These are phyloP conservation scores for Alternaria angustiovoidea DNA, from an alignment of 2,329 filamentous ascomycete genomes.

Conservation along the genomic window DNA sequence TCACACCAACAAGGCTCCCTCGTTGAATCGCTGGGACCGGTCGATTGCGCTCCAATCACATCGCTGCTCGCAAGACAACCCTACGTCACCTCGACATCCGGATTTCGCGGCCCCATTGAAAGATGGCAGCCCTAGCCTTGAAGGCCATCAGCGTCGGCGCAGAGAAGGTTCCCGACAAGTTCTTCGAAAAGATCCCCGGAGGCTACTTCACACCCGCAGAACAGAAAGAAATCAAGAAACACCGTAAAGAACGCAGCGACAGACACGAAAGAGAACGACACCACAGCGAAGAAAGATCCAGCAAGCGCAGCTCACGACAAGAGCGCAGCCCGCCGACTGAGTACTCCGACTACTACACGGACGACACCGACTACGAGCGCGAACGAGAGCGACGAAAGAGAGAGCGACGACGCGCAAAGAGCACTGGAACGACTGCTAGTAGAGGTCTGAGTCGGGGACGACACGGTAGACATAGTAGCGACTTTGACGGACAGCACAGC, in stretches of 20 bases:
- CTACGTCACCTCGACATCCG: slow-evolving; percentile 45
- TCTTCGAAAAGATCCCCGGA: slow-evolving; percentile 50
- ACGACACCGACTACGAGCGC: slow-evolving; percentile 44
- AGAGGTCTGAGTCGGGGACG: slow-evolving; percentile 42
- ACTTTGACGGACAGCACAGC: slow-evolving; percentile 37
- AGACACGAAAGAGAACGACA: slow-evolving; percentile 26
- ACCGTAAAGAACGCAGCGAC: slow-evolving; percentile 28
- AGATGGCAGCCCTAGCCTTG: slow-evolving; percentile 48
- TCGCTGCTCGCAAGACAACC: slow-evolving; percentile 25
- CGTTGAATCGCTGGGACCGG: slow-evolving; percentile 19
- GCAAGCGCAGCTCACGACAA: slow-evolving; percentile 33
- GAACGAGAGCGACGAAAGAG: slow-evolving; percentile 31
- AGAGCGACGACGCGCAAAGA: slow-evolving; percentile 39
- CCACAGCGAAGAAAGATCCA: slow-evolving; percentile 24
- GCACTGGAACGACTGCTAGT: slow-evolving; percentile 32
- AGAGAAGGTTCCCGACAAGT: slow-evolving; percentile 50
- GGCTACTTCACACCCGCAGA: slow-evolving; percentile 48
- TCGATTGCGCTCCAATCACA: slow-evolving; percentile 44
- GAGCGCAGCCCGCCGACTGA: slow-evolving; percentile 38
- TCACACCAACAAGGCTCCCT: slow-evolving; percentile 28
- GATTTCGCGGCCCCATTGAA: slow-evolving; percentile 37
- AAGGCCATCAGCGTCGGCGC: slow-evolving; percentile 51
- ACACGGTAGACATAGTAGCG: slow-evolving; percentile 32
- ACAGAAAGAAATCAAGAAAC: slow-evolving; percentile 35
- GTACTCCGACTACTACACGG: slow-evolving; percentile 40